Evolutionary conservation across 2,329 filamentous ascomycete genomes (phyloP), one percentile per base, ranked within the genome.

Genomic region (Tolypocladium pustulatum): DNA sequence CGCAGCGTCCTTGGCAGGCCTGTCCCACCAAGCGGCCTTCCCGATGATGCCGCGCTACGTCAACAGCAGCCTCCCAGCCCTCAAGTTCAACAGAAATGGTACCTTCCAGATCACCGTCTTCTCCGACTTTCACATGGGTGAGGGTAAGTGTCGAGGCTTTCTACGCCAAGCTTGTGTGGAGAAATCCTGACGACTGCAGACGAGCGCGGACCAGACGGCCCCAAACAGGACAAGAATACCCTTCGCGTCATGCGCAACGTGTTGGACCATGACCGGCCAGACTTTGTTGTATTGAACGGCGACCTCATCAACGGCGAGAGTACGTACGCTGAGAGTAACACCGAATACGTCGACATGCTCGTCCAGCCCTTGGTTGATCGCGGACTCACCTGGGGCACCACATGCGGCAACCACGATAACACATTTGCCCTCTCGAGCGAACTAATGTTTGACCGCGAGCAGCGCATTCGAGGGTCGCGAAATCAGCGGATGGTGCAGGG

Each of bases 321-420:
- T 59, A 79, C 78, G 0, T 81, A 75, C 60, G 59, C 75, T 4
- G 71, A 79, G 5, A 87, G 87, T 64, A 69, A 67, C 59, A 84
- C 81, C 0, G 64, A 70, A 8, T 85, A 87, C 57, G 59, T 89
- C 4, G 82, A 88, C 63, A 70, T 78, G 63, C 78, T 87, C 13
- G 81, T 87, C 1, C 71, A 66, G 2, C 85, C 85, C 0, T 71
- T 90, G 0, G 73, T 86, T 0, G 63, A 79, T 3, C 77, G 80
- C 20, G 74, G 75, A 10, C 66, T 87, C 0, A 75, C 76, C 0
- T 90, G 86, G 82, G 86, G 85, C 2, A 85, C 83, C 0, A 86
- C 86, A 0, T 90, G 90, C 62, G 87, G 87, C 0, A 90, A 90
- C 59, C 87, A 90, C 64, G 87, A 90, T 63, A 78, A 79, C 54